These are phyloP conservation scores for Akanthomyces uredinophilus DNA, from an alignment of 2,329 filamentous ascomycete species.

Conservation along the genomic window DNA sequence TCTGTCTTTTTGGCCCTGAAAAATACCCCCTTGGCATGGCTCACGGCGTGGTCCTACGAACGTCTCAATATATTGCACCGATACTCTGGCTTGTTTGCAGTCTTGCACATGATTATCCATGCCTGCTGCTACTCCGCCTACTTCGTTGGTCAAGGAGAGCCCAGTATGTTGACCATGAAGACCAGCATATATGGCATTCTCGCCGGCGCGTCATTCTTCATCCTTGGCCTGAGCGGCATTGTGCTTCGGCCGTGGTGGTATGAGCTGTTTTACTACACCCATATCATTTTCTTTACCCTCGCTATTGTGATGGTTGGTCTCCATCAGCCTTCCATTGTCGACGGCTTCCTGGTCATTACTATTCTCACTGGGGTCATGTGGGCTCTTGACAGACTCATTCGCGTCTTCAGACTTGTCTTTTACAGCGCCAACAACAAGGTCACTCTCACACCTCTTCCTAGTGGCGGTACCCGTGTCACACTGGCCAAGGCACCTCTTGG, in stretches of 20 bases:
- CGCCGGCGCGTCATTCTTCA: conserved; percentile 41
- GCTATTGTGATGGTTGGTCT: conserved; percentile 44
- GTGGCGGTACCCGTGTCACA: conserved; percentile 50
- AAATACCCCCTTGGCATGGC: conserved; percentile 51
- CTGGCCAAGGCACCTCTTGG: conserved; percentile 43
- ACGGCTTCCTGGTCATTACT: conserved; percentile 38
- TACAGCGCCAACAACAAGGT: conserved; percentile 47
- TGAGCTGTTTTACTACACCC: conserved; percentile 51
- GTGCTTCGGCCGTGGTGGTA: conserved; percentile 45
- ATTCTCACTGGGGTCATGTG: conserved; percentile 43
- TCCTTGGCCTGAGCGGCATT: conserved; percentile 38
- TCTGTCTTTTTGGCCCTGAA: conserved; percentile 52
- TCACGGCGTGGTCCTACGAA: conserved; percentile 54
- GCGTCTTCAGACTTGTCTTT: conserved; percentile 37
- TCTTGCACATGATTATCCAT: conserved; percentile 43
- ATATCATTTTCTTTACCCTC: conserved; percentile 45
- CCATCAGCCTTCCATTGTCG: conserved; percentile 44
- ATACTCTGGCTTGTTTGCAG: conserved; percentile 45
- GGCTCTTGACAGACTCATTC: conserved; percentile 45
- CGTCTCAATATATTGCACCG: conserved; percentile 54
- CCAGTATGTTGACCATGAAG: conserved; percentile 29
- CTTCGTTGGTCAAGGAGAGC: conserved; percentile 29
- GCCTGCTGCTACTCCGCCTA: conserved; percentile 37
- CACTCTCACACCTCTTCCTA: conserved; percentile 47
- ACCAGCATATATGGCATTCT: conserved; percentile 45